Conservation (phyloP, 1,139 yeast genomes). For the Hanseniaspora uvarum region DNA sequence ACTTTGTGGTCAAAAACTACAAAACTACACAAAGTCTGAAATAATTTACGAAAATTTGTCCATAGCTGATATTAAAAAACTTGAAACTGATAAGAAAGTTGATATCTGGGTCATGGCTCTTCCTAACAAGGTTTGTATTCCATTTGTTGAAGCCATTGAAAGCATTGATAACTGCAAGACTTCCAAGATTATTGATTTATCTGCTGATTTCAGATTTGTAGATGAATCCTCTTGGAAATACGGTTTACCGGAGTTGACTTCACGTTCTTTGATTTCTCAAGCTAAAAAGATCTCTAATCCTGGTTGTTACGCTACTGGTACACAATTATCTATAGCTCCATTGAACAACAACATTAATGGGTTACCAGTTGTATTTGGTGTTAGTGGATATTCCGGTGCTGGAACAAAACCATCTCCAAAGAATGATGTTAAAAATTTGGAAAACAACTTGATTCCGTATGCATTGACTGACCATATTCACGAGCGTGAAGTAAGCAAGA, state of each 20-base stretch:
- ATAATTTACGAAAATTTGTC: conserved; percentile 77
- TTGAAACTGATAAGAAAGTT: conserved; percentile 67
- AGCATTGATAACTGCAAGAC: conserved; percentile 40
- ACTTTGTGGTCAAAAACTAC: conserved; percentile 71
- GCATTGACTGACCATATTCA: conserved; percentile 93
- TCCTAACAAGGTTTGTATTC: conserved; percentile 96
- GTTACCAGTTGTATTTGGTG: conserved; percentile 80
- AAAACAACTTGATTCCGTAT: conserved; percentile 84
- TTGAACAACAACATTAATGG: conserved; percentile 53
- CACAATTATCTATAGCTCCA: conserved; percentile 88
- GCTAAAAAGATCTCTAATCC: conserved; percentile 89
- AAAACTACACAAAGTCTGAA: conserved; percentile 74
- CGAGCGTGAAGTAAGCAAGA: conserved; percentile 80
- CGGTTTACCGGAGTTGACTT: conserved; percentile 76
- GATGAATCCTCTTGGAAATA: conserved; percentile 75
- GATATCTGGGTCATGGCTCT: conserved; percentile 99
- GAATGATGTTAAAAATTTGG: conserved; percentile 65
- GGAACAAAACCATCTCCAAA: conserved; percentile 97
- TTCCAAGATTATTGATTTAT: conserved; percentile 78
- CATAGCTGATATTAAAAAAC: conserved; percentile 67
- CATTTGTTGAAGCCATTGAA: conserved; percentile 89
- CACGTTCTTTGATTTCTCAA: conserved; percentile 53
- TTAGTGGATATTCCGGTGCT: conserved; percentile 97
- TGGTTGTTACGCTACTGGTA: conserved; percentile 97
- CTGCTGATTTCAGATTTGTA: conserved; percentile 94